Conservation (phyloP, 2,329 filamentous ascomycete species). For the Ustulina deusta region DNA sequence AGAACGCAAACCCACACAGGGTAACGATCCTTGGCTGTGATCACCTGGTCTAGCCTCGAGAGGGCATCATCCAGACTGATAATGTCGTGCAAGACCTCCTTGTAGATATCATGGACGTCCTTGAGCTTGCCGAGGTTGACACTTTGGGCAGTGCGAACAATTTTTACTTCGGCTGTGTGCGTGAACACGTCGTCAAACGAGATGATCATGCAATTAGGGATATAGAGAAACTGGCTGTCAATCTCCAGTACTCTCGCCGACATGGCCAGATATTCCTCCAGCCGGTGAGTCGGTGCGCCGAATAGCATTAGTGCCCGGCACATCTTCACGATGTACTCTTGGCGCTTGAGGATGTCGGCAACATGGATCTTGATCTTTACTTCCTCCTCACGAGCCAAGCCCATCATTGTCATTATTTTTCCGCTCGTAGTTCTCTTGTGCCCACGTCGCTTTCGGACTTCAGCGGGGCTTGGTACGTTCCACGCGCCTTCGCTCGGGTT, state of each 20-base stretch:
- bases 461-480: constrained; percentile 36
- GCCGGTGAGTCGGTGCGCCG: constrained; percentile 86
- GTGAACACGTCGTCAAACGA: constrained; percentile 81
- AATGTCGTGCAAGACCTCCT: constrained; percentile 80
- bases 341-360: constrained; percentile 77
- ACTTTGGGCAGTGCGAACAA: constrained; percentile 75
- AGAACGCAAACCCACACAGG: constrained; percentile 68
- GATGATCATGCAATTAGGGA: constrained; percentile 91
- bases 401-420: constrained; percentile 50
- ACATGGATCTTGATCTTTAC: constrained; percentile 60
- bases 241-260: constrained; percentile 87
- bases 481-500: constrained; percentile 40
- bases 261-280: constrained; percentile 92
- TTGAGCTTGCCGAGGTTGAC: constrained; percentile 78
- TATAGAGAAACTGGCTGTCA: constrained; percentile 86
- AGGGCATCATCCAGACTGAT: constrained; percentile 78
- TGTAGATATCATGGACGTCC: constrained; percentile 81
- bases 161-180: constrained; percentile 83
- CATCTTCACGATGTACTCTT: constrained; percentile 83
- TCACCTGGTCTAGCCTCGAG: constrained; percentile 68
- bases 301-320: constrained; percentile 88
- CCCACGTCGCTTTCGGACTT: constrained; percentile 44
- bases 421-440: constrained; percentile 53
- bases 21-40: constrained; percentile 61
- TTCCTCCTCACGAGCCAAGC: constrained; percentile 55